Evolutionary conservation across 1,139 yeast genomes (phyloP).

Genomic region (Geotrichum restrictum): DNA sequence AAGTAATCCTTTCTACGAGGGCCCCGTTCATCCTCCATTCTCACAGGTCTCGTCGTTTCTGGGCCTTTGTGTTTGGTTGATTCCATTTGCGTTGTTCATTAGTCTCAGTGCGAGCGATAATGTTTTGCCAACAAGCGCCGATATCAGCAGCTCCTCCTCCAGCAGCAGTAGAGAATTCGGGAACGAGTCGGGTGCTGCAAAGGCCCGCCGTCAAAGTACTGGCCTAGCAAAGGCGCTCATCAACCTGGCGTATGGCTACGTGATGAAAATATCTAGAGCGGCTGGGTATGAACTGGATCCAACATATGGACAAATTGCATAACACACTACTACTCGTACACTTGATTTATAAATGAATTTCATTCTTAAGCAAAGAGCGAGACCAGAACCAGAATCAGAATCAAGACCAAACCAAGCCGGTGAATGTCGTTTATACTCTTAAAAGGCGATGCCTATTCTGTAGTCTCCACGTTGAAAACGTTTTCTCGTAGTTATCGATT

Average conservation of each 20-base stretch:
- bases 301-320: constrained; percentile 21
- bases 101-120: constrained; percentile 91
- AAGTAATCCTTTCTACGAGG: constrained; percentile 36
- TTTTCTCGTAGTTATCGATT: too few relatives aligned
- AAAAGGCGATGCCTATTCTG: too few relatives aligned
- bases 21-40: constrained; percentile 72
- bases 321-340: too few relatives aligned
- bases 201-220: constrained; percentile 41
- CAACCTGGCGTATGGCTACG: constrained; percentile 48
- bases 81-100: constrained; percentile 89
- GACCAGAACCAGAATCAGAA: too few relatives aligned
- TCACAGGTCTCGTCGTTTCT: constrained; percentile 90
- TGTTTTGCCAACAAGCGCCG: constrained; percentile 56
- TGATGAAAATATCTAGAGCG: constrained; percentile 48
- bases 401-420: too few relatives aligned
- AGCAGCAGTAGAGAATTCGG: neutral
- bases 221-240: constrained; percentile 66
- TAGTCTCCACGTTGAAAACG: too few relatives aligned
- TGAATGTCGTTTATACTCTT: too few relatives aligned
- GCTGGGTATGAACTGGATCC: constrained; percentile 61
- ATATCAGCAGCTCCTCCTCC: constrained; percentile 23
- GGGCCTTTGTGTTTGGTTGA: constrained; percentile 88
- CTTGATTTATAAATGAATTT: too few relatives aligned
- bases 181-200: constrained; percentile 35
- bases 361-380: too few relatives aligned